Conservation (phyloP, 1,284 basidiomycete genomes). For the Trichosporon sp. region DNA sequence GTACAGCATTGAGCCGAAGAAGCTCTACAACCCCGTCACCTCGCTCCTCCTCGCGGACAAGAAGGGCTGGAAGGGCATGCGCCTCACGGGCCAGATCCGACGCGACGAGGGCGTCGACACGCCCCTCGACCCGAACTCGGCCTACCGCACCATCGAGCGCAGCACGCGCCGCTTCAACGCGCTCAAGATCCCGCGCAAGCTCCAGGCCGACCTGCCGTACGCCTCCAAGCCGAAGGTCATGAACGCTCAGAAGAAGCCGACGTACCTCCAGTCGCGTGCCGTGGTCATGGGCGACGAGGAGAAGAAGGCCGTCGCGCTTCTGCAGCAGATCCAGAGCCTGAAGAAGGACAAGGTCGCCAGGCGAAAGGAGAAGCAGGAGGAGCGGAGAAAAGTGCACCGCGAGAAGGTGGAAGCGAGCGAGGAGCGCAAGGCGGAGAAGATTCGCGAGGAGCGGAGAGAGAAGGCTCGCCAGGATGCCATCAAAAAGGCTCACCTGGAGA, state of each 20-base stretch:
- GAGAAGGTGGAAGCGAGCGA: constrained; percentile 64
- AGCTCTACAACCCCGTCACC: constrained; percentile 95
- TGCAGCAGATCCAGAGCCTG: constrained; percentile 92
- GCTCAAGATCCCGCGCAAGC: constrained; percentile 77
- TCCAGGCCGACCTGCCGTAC: constrained; percentile 84
- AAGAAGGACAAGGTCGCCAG: constrained; percentile 76
- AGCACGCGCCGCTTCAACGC: constrained; percentile 83
- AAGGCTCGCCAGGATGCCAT: constrained; percentile 50
- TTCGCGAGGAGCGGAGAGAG: constrained; percentile 65
- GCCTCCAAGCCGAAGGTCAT: constrained; percentile 85
- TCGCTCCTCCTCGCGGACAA: constrained; percentile 80
- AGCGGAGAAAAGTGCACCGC: constrained; percentile 34
- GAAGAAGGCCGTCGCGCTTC: constrained; percentile 79
- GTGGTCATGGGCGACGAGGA: constrained; percentile 94
- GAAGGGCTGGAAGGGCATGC: constrained; percentile 80
- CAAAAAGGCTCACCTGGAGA: constrained; percentile 40
- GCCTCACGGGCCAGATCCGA: constrained; percentile 87
- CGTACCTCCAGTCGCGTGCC: constrained; percentile 85
- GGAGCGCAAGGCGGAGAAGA: constrained; percentile 71
- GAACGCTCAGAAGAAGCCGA: constrained; percentile 64
- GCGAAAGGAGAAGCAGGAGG: constrained; percentile 76
- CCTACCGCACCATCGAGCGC: constrained; percentile 75
- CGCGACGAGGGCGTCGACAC: constrained; percentile 77
- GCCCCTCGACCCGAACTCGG: constrained; percentile 75
- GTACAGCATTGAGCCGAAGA: constrained; percentile 91